Percentiles rank a stretch among this genome's conserved stretches.
Evolutionary conservation across 345 rosid species (phyloP).

Genomic region (Eucalyptus paniculata): DNA sequence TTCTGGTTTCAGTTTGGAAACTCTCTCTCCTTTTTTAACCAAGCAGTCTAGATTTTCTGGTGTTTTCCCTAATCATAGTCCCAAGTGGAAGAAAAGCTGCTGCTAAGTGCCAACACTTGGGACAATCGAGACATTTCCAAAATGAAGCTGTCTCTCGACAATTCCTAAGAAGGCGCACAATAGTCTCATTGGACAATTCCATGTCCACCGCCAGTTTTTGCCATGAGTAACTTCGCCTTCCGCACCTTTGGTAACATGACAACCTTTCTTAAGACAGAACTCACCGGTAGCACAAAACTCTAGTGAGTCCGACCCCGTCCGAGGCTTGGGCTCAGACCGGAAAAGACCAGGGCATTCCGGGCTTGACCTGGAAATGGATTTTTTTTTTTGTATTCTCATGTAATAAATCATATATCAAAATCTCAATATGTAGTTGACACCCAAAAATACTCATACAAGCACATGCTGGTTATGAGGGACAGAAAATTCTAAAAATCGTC

Average conservation of each 20-base stretch:
- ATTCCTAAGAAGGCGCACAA: neutral
- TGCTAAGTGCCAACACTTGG: neutral
- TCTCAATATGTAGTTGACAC: neutral
- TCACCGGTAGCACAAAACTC: neutral
- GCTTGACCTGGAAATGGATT: neutral
- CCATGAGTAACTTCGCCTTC: neutral
- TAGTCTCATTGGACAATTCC: neutral
- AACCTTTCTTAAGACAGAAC: neutral
- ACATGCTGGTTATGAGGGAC: fast-evolving
- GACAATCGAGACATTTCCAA: neutral
- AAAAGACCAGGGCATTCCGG: neutral
- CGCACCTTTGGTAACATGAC: neutral
- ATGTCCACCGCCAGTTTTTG: neutral
- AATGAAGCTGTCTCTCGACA: neutral
- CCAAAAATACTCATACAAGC: too few species aligned
- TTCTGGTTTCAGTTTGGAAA: neutral
- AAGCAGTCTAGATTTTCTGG: neutral
- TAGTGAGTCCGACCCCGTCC: fast-evolving
- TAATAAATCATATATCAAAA: neutral
- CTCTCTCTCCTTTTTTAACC: neutral
- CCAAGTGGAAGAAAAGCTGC: neutral
- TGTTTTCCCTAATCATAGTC: neutral
- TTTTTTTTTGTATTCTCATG: neutral
- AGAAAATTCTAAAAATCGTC: too few species aligned
- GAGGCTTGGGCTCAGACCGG: neutral